These are phyloP conservation scores for Myriosclerotinia curreyana DNA, from an alignment of 2,329 filamentous ascomycete species.

Conservation along the genomic window DNA sequence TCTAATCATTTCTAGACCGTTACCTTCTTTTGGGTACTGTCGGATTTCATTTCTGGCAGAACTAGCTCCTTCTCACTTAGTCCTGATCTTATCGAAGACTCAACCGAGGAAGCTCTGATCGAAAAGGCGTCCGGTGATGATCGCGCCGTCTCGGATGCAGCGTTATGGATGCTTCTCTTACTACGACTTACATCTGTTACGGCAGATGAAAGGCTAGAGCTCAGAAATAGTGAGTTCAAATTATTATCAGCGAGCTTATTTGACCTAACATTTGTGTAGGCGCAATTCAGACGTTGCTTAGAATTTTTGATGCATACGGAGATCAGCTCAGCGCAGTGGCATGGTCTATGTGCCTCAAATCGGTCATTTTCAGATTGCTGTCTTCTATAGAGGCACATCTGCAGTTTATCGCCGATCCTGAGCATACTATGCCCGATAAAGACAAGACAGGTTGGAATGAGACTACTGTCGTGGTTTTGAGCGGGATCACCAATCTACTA, in stretches of 20 bases:
- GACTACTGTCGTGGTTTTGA: conserved; percentile 70
- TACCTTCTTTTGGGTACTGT: conserved; percentile 94
- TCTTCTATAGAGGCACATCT: conserved; percentile 63
- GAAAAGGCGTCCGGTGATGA: conserved; percentile 58
- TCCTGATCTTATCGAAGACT: conserved; percentile 51
- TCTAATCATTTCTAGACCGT: conserved; percentile 58
- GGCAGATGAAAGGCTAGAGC: conserved; percentile 67
- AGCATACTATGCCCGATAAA: conserved; percentile 41
- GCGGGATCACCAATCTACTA: conserved; percentile 69
- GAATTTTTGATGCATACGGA: conserved; percentile 89
- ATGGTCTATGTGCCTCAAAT: conserved; percentile 80
- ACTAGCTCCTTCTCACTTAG: conserved; percentile 58
- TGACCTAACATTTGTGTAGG: conserved; percentile 45
- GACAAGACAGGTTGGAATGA: conserved; percentile 63
- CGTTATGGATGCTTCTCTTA: conserved; percentile 75
- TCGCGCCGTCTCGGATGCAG: conserved; percentile 61
- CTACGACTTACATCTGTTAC: conserved; percentile 69
- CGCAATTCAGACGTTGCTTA: conserved; percentile 83
- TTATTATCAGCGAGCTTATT: neutral
- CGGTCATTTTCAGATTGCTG: conserved; percentile 75
- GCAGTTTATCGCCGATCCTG: conserved; percentile 40
- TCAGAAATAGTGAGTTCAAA: conserved; percentile 63
- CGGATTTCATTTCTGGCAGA: conserved; percentile 72
- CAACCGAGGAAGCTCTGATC: conserved; percentile 56
- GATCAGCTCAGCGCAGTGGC: conserved; percentile 72